Evolutionary conservation across 331 rosid genomes (phyloP).

Genomic region (Prunus yedoensis): DNA sequence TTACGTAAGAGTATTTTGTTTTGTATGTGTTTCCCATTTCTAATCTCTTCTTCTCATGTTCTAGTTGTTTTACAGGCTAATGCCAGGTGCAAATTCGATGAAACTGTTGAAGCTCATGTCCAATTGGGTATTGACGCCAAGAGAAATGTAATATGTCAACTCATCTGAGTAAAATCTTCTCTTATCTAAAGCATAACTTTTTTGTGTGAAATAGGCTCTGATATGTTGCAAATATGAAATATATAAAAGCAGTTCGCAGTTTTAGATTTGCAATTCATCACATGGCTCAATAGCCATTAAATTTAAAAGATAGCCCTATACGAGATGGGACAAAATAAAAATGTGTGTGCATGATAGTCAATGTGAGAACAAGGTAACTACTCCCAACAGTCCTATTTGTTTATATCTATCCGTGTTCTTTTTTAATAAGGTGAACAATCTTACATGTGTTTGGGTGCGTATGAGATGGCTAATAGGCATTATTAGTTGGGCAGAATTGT

Average conservation of each 20-base stretch:
- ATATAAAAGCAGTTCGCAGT: background rate
- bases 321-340: background rate
- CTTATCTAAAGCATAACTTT: background rate
- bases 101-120: constrained; percentile 89
- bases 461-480: background rate
- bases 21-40: background rate
- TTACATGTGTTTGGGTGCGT: background rate
- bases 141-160: constrained; percentile 58
- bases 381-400: background rate
- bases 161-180: constrained; percentile 18
- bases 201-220: background rate
- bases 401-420: background rate
- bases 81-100: constrained; percentile 72
- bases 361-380: background rate
- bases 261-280: background rate
- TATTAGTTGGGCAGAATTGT: background rate
- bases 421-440: background rate
- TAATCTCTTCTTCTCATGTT: constrained; percentile 25
- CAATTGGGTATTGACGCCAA: constrained; percentile 81
- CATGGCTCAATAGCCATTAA: background rate
- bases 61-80: constrained; percentile 63
- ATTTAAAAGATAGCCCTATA: background rate
- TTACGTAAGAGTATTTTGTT: background rate
- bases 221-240: background rate
- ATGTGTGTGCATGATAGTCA: background rate